phyloP scores from a whole-genome alignment of 176 grass and related monocot species.

The Carex myosuroides region DNA sequence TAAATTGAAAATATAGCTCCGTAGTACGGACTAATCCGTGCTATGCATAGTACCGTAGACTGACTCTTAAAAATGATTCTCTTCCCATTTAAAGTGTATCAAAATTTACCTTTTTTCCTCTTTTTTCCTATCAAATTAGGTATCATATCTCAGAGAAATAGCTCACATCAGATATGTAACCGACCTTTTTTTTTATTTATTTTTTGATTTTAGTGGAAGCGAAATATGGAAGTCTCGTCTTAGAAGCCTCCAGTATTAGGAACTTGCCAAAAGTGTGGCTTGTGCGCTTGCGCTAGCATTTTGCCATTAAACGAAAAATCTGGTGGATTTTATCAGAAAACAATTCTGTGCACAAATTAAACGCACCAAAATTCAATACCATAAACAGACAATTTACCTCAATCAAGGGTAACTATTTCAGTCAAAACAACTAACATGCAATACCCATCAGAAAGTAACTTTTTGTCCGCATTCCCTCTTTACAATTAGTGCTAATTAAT shows the following conservation, averaged over 20 bases:
- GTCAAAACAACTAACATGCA: conserved; percentile 10
- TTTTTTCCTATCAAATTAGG: no score
- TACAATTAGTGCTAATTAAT: conserved; percentile 18
- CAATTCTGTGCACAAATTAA: neutral
- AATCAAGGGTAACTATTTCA: neutral
- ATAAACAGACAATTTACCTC: neutral
- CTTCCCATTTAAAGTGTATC: no score
- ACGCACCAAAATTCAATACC: neutral
- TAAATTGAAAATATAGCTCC: no score
- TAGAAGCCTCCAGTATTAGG: neutral
- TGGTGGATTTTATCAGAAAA: conserved; percentile 5
- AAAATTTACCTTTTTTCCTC: no score
- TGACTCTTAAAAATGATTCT: no score
- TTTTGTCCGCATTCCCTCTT: conserved; percentile 15
- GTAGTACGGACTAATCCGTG: no score
- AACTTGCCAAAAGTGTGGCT: neutral
- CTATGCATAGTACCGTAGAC: no score
- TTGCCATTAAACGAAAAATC: neutral
- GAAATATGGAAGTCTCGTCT: neutral
- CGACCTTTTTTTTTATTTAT: no score
- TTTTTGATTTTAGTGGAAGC: no score
- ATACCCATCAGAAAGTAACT: conserved; percentile 21
- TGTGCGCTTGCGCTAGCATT: neutral
- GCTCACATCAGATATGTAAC: no score
- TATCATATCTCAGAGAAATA: no score